A percentile compares a stretch with the other conserved stretches of the same genome.
Evolutionary conservation across 1,139 yeast species (phyloP).

Genomic region (Geotrichum bryndzae): DNA sequence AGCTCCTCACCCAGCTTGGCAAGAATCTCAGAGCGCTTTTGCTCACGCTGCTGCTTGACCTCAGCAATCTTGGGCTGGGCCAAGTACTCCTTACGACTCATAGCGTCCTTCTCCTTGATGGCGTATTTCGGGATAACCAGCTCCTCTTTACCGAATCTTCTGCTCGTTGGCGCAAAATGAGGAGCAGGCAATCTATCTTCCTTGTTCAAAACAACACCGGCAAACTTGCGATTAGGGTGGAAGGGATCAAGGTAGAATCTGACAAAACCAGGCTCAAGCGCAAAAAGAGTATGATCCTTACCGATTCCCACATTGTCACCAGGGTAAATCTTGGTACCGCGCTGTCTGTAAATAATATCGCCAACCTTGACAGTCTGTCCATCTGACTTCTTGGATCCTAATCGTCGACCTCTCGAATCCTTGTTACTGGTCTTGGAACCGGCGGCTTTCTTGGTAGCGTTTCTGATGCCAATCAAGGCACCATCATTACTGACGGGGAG

Average conservation of each 20-base stretch:
- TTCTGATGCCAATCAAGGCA: slow-evolving; percentile 52
- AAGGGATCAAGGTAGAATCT: slow-evolving; percentile 92
- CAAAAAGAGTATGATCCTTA: slow-evolving; percentile 86
- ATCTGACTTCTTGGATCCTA: slow-evolving; percentile 86
- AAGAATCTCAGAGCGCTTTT: slow-evolving; percentile 35
- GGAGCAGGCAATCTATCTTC: slow-evolving; percentile 72
- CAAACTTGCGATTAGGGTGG: slow-evolving; percentile 86
- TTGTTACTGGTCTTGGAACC: slow-evolving; percentile 91
- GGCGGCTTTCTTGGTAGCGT: slow-evolving; percentile 89
- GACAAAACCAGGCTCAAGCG: slow-evolving; percentile 88
- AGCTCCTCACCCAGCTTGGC: slow-evolving; percentile 28
- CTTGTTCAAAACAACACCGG: slow-evolving; percentile 73
- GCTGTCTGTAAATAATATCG: slow-evolving; percentile 87
- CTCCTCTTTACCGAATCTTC: slow-evolving; percentile 73
- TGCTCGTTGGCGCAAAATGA: slow-evolving; percentile 77
- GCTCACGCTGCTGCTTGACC: slow-evolving; percentile 38
- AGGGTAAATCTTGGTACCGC: slow-evolving; percentile 95
- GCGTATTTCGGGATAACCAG: slow-evolving; percentile 50
- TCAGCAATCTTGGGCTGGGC: slow-evolving; percentile 48
- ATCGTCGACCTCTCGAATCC: slow-evolving; percentile 91
- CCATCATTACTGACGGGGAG: neutral
- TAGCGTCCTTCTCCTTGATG: slow-evolving; percentile 48
- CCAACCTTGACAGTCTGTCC: slow-evolving; percentile 66
- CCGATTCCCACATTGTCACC: slow-evolving; percentile 89
- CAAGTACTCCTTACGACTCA: slow-evolving; percentile 58